Percentiles rank a stretch among this genome's conserved stretches.
phyloP scores from a whole-genome alignment of 306 rosid species.

The Albizia julibrissin region DNA sequence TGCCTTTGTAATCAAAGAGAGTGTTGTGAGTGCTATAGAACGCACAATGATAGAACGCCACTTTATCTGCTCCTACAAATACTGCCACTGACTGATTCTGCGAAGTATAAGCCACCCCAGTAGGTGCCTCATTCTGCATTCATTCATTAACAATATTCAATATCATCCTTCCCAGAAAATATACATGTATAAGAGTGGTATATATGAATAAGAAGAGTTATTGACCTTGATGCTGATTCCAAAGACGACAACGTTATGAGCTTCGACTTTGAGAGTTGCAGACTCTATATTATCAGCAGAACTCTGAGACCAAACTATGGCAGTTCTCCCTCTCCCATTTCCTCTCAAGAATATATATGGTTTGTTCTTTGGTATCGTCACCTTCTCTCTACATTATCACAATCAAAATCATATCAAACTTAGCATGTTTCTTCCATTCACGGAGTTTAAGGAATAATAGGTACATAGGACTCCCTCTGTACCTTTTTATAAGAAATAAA shows the following conservation, averaged over 20 bases:
- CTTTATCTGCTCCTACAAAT: constrained; percentile 72
- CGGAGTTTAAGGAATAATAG: not conserved
- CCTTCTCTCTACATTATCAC: constrained; percentile 50
- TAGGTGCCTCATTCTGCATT: constrained; percentile 93
- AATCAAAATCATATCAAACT: not conserved
- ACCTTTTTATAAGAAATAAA: no score
- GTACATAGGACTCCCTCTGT: no score
- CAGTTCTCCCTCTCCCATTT: constrained; percentile 66
- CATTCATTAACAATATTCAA: not conserved
- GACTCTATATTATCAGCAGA: constrained; percentile 56
- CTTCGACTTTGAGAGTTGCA: constrained; percentile 48
- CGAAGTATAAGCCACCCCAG: constrained; percentile 87
- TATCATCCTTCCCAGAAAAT: no score
- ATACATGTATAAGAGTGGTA: no score
- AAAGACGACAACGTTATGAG: constrained; percentile 52
- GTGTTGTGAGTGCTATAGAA: constrained; percentile 94
- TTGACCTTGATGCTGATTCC: constrained; percentile 73
- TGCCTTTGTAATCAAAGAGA: constrained; percentile 82
- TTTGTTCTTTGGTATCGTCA: constrained; percentile 52
- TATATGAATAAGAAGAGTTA: not conserved
- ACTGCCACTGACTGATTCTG: constrained; percentile 97
- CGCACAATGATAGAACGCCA: constrained; percentile 85
- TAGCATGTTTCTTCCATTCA: not conserved
- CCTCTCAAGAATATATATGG: constrained; percentile 72
- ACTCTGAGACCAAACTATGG: constrained; percentile 56